Percentiles rank a stretch among this genome's conserved stretches.
phyloP scores from a whole-genome alignment of 768 basidiomycete species.

The Lentinula lateritia region DNA sequence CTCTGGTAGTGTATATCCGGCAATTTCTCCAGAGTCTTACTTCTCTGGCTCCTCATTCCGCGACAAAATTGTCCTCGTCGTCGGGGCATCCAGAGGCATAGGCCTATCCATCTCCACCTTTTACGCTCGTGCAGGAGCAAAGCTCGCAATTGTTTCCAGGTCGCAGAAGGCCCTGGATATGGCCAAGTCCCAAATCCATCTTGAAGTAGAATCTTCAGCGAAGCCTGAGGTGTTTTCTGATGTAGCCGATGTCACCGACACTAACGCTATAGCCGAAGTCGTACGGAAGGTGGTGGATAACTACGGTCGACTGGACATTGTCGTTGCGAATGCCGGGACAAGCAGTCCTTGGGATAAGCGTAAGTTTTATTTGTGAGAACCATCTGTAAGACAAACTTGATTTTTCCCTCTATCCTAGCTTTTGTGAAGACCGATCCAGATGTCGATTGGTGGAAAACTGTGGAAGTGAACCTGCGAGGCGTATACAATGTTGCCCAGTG shows the following conservation, averaged over 20 bases:
- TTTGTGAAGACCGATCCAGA: constrained; percentile 13
- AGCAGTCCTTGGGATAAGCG: constrained; percentile 14
- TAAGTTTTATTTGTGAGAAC: neutral
- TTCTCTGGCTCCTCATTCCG: constrained; percentile 8
- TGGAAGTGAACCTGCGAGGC: constrained; percentile 18
- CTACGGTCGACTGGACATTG: constrained; percentile 23
- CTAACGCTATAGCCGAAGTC: constrained; percentile 15
- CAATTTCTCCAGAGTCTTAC: constrained; percentile 17
- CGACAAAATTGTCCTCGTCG: constrained; percentile 22
- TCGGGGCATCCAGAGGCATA: constrained; percentile 22
- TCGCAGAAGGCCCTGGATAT: constrained; percentile 10
- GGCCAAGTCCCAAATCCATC: constrained; percentile 14
- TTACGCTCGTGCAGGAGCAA: constrained; percentile 21
- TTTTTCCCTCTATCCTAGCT: neutral
- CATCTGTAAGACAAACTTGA: neutral
- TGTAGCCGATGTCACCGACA: constrained; percentile 18
- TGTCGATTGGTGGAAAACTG: constrained; percentile 16
- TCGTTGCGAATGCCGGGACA: constrained; percentile 21
- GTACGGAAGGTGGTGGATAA: constrained; percentile 14
- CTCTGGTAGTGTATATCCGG: constrained; percentile 15
- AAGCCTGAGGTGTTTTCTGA: constrained; percentile 13
- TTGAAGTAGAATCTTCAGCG: neutral
- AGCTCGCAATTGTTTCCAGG: constrained; percentile 17
- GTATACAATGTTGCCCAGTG: constrained; percentile 16
- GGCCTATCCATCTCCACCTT: constrained; percentile 18